Percentiles rank a stretch among this genome's conserved stretches.
Conservation (phyloP, 257 asterid species). For the Solanum sparsipilum region DNA sequence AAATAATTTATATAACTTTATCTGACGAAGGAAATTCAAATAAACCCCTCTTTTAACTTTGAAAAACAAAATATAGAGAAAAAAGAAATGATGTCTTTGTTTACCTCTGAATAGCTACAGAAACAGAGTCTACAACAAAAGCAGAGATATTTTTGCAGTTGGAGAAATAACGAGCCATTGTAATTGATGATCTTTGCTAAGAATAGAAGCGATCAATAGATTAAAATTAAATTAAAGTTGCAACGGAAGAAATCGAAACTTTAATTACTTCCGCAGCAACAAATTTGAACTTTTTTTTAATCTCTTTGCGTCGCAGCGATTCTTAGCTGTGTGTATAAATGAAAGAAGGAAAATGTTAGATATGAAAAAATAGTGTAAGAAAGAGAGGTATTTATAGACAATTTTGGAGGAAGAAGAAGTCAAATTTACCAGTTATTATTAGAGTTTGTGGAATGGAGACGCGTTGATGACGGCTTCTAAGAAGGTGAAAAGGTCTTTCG, state of each 20-base stretch:
- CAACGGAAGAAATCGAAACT: neutral
- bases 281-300: neutral
- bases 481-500: neutral
- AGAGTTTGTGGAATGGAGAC: neutral
- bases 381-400: neutral
- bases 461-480: neutral
- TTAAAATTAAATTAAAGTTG: neutral
- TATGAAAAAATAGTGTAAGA: neutral
- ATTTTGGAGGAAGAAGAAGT: neutral
- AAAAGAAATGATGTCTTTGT: neutral
- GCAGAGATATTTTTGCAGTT: slow-evolving; percentile 19
- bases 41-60: neutral
- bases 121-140: slow-evolving; percentile 11
- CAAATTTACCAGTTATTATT: neutral
- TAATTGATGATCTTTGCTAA: neutral
- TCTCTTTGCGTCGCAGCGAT: neutral
- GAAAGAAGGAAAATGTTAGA: neutral
- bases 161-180: slow-evolving; percentile 26
- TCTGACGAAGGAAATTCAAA: neutral
- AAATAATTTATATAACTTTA: no score
- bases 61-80: neutral
- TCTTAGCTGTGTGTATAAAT: neutral
- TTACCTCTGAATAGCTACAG: slow-evolving; percentile 17
- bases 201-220: neutral
- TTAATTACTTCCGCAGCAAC: slow-evolving; percentile 7